Base-by-base conservation (phyloP, 2,329 filamentous ascomycete species). In the Fusarium pseudoanthophilum region DNA sequence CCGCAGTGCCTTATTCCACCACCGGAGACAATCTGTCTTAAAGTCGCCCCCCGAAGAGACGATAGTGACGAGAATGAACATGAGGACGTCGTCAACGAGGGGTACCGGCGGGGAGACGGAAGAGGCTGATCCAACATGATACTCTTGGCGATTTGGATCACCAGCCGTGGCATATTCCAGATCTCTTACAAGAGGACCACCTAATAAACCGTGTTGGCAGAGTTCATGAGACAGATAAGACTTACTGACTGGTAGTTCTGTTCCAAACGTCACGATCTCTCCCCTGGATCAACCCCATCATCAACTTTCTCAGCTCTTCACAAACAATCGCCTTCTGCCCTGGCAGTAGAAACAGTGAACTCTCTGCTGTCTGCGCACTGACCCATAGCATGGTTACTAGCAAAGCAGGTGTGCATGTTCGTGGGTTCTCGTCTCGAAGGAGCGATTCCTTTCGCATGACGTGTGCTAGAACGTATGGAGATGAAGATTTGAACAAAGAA, bases 321-420 rank as follows among this genome's bases (percentile, higher is more conserved):
- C 57, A 60, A 4, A 60, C 57, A 7, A 52, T 39, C 5, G 57
- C 16, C 10, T 60, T 60, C 18, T 60, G 57, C 6, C 57, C 57
- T 0, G 57, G 57, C 3, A 60, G 34, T 10, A 60, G 26, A 9
- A 60, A 60, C 28, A 60, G 18, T 4, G 57, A 60, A 24, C 57
- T 60, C 46, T 60, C 57, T 2, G 57, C 57, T n/a, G 57, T 60
- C 28, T 60, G 57, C 4, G 57, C 57, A 16, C 57, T 60, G 21
- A 55, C 46, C 46, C 57, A 60, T 1, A 60, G n/a, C 57, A 60
- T 60, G 11, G 57, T 60, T 1, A 60, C 57, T 3, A 60, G 6
- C 21, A 60, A 11, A 2, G 57, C 57, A 15, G 57, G 46, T 0
- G 57, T 60, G 7, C 45, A 55, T 14, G 21, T 32, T 21, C 57